These are phyloP conservation scores for Plectranthus barbatus DNA, from an alignment of 257 asterid genomes.

Conservation along the genomic window DNA sequence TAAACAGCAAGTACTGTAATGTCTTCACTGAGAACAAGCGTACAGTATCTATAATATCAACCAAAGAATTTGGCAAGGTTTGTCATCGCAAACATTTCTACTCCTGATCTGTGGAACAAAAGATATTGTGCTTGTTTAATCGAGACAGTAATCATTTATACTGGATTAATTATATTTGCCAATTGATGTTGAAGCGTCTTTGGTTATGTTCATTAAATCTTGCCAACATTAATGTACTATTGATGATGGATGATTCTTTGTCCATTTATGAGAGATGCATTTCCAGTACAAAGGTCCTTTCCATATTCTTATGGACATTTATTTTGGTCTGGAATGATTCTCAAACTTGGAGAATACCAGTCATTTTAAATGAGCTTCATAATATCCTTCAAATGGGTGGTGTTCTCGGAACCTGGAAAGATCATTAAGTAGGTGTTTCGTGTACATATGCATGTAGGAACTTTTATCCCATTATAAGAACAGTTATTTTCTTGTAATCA, in stretches of 20 bases:
- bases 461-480: background rate
- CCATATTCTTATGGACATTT: background rate
- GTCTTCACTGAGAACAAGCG: slow-evolving; percentile 98
- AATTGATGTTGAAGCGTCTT: background rate
- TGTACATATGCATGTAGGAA: background rate
- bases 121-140: background rate
- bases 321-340: background rate
- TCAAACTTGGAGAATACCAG: background rate
- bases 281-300: background rate
- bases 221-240: background rate
- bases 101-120: background rate
- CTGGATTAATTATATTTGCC: background rate
- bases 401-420: background rate
- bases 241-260: background rate
- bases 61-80: slow-evolving; percentile 93
- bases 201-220: background rate
- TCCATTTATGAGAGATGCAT: background rate
- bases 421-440: background rate
- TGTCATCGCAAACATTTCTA: slow-evolving; percentile 17
- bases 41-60: slow-evolving; percentile 65
- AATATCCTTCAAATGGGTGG: background rate
- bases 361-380: background rate
- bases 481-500: background rate
- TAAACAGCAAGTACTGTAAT: slow-evolving; percentile 96
- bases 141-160: background rate